Conservation (phyloP, 169 alveolate species). For the Cryptosporidium ryanae region DNA sequence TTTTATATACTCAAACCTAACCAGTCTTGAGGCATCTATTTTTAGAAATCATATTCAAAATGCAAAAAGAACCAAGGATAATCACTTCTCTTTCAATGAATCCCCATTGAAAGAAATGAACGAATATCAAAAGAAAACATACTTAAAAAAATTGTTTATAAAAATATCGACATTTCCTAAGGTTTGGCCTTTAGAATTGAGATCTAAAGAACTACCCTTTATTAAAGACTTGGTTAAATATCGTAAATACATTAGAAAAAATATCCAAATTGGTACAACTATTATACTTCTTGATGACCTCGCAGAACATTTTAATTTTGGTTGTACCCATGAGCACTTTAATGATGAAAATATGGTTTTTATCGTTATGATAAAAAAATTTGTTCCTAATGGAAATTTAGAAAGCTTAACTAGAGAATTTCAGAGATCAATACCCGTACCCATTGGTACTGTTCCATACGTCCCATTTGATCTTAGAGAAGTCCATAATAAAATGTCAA, state of each 20-base stretch:
- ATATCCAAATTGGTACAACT: constrained; percentile 48
- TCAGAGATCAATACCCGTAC: constrained; percentile 71
- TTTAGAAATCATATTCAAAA: constrained; percentile 41
- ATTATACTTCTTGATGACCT: constrained; percentile 55
- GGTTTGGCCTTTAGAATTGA: constrained; percentile 62
- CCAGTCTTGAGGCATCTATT: constrained; percentile 23
- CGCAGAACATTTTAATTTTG: constrained; percentile 59
- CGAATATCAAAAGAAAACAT: constrained; percentile 10
- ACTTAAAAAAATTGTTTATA: constrained; percentile 28
- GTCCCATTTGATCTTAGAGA: constrained; percentile 63
- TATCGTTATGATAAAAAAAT: constrained; percentile 24
- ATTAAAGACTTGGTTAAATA: constrained; percentile 65
- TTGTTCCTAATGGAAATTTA: constrained; percentile 16
- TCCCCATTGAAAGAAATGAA: neutral
- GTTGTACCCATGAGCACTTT: constrained; percentile 64
- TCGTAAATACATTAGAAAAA: constrained; percentile 17
- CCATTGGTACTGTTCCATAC: constrained; percentile 54
- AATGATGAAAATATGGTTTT: constrained; percentile 47
- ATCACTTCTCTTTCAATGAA: neutral
- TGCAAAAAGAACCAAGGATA: constrained; percentile 19
- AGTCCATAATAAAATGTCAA: constrained; percentile 25
- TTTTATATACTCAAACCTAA: neutral
- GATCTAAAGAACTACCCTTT: constrained; percentile 34
- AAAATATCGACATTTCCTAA: constrained; percentile 55
- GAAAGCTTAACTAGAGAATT: constrained; percentile 27